Evolutionary conservation across 2,329 filamentous ascomycete species (phyloP), one percentile per base, ranked within the genome.

Genomic region (Colletotrichum viniferum): DNA sequence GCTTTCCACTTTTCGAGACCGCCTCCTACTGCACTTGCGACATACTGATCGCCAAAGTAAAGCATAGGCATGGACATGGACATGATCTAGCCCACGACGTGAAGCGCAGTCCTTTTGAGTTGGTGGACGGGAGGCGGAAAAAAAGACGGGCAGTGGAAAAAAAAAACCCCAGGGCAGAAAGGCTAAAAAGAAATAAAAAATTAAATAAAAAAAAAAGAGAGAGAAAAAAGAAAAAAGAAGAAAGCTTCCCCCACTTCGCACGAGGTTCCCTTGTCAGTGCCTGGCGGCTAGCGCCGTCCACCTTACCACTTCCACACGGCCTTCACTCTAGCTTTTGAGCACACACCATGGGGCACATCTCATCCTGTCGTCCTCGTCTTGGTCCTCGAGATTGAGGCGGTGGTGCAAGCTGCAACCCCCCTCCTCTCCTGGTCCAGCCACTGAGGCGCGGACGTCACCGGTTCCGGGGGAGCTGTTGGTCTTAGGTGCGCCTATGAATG

Each of bases 261-360:
- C 73, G 73, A 75, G 73, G 73, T 69, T 75, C 69, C 73, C 73
- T 72, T 62, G 73, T 75, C 73, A n/a, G 55, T 60, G 26, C 55
- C 32, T 65, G 14, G 56, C 62, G 60, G 52, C 61, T 71, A 62
- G 72, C 61, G 72, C 48, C 18, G 38, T 61, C 48, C 43, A 52
- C 43, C 43, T 21, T 21, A 21, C n/a, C 43, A 52, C 43, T 52
- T n/a, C 43, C n/a, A 52, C 43, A 21, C 43, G 43, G 21, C 43
- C 43, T 52, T 52, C n/a, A 48, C 43, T 48, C n/a, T 21, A 48
- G 9, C 43, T 24, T 52, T 16, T 9, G 34, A 36, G 65, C 24
- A 52, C 30, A 56, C 65, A 38, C 68, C 65, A 21, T 32, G 65
- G 65, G 34, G 48, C 61, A 48, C 43, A 43, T 61, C 26, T 26